Base-by-base conservation (phyloP, 2,329 filamentous ascomycete species). In the Cryphonectria carpinicola region DNA sequence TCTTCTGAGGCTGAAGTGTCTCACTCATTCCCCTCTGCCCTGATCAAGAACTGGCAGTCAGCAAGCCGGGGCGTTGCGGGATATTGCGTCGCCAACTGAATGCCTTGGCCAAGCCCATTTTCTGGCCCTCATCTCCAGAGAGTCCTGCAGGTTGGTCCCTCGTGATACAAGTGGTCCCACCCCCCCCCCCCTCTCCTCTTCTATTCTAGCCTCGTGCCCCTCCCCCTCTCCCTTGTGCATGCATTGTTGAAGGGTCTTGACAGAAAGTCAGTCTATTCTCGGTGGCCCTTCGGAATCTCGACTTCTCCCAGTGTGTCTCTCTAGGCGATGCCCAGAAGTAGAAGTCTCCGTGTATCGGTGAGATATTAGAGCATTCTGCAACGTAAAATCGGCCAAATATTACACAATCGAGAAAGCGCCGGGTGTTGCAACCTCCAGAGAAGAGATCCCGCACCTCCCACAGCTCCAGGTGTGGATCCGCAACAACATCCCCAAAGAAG, bases 341-440 rank as follows among this genome's bases (percentile, higher is more conserved):
- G 14, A 28, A 58, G 25, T 37, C 58, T 39, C 58, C 58, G 58
- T 61, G 19, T 37, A 61, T 61, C 58, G 58, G 58, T 61, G 58
- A 39, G 28, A 61, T n/a, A n/a, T 35, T n/a, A n/a, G 46, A n/a
- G 46, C 8, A n/a, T 39, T 61, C 13, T 17, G 22, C 58, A 11
- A 61, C 58, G 58, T 61, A 61, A 61, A 61, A 61, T 22, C 13
- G 35, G 58, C 17, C 58, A 14, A 61, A n/a, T 39, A 17, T 61
- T 61, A 61, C 32, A 61, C 58, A 61, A 61, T 25, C 58, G 28
- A 60, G 11, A 19, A 35, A 22, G 17, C 22, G 35, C 22, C 58
- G 19, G 32, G 58, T 22, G 8, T 2, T n/a, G n/a, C n/a, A n/a
- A n/a, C n/a, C n/a, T n/a, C n/a, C 52, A 56, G 13, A 25, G 54